Conservation (phyloP, 306 rosid genomes). For the Quercus gilva region DNA sequence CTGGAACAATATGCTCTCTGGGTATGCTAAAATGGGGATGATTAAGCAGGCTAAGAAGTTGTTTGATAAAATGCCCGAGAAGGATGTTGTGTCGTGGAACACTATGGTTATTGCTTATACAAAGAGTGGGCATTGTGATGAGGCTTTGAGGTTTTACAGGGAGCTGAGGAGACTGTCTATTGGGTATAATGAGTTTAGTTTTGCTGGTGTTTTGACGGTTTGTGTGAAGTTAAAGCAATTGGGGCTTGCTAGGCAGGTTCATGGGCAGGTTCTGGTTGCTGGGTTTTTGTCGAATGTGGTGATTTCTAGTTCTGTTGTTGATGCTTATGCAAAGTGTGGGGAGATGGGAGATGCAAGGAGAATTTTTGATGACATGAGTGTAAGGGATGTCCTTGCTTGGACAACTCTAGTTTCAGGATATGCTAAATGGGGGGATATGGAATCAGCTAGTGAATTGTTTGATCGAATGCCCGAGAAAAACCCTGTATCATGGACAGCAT, state of each 20-base stretch:
- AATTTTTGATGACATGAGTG: conserved; percentile 55
- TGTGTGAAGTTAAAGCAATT: conserved; percentile 59
- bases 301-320: conserved; percentile 63
- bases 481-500: conserved; percentile 71
- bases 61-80: conserved; percentile 62
- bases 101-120: conserved; percentile 73
- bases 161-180: conserved; percentile 49
- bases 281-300: conserved; percentile 71
- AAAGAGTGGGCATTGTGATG: conserved; percentile 39
- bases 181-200: conserved; percentile 70
- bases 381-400: conserved; percentile 72
- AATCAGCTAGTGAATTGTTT: conserved; percentile 55
- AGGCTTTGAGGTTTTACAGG: conserved; percentile 62
- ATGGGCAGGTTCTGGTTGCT: conserved; percentile 69
- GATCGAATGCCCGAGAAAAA: conserved; percentile 67
- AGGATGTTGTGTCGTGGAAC: conserved; percentile 80
- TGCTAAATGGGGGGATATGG: conserved; percentile 65
- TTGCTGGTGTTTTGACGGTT: conserved; percentile 69
- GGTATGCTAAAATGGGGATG: conserved; percentile 68
- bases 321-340: conserved; percentile 77
- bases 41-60: conserved; percentile 50
- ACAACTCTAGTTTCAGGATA: conserved; percentile 70
- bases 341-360: conserved; percentile 57
- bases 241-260: conserved; percentile 68
- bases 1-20: conserved; percentile 86